phyloP scores from a whole-genome alignment of 2,329 filamentous ascomycete species.

The Nakataea oryzae region DNA sequence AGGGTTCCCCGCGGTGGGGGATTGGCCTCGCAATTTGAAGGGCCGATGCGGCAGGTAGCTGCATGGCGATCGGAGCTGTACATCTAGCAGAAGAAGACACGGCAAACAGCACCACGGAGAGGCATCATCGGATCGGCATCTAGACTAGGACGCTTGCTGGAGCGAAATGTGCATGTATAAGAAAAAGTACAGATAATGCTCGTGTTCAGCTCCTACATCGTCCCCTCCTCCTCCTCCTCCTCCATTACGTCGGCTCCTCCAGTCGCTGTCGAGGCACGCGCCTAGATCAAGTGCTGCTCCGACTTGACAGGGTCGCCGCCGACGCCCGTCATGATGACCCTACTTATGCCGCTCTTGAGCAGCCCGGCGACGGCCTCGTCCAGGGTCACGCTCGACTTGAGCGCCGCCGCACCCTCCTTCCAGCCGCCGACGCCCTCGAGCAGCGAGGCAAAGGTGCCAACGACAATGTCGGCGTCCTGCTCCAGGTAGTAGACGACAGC shows the following conservation, averaged over 20 bases:
- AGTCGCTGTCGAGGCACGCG: conserved; percentile 19
- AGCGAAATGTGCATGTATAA: not conserved
- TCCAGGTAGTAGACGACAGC: conserved; percentile 93
- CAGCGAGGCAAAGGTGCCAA: conserved; percentile 66
- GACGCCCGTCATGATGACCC: conserved; percentile 84
- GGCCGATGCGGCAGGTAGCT: no score
- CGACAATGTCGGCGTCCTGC: conserved; percentile 60
- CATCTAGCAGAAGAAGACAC: no score
- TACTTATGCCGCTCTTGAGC: conserved; percentile 70
- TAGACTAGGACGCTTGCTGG: not conserved
- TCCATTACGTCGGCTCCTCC: not conserved
- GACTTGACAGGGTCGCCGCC: conserved; percentile 81
- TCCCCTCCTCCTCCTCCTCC: no score
- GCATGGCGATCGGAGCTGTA: no score
- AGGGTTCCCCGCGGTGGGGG: not conserved
- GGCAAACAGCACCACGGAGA: no score
- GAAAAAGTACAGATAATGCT: no score
- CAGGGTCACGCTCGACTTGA: conserved; percentile 38
- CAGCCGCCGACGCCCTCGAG: conserved; percentile 58
- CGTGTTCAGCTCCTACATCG: no score
- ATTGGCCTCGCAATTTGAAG: not conserved
- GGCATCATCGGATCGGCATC: no score
- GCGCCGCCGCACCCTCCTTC: conserved; percentile 43
- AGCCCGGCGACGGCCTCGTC: conserved; percentile 54
- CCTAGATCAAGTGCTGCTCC: conserved; percentile 64